Conservation (phyloP, 768 basidiomycete species). For the Boletus sp. region DNA sequence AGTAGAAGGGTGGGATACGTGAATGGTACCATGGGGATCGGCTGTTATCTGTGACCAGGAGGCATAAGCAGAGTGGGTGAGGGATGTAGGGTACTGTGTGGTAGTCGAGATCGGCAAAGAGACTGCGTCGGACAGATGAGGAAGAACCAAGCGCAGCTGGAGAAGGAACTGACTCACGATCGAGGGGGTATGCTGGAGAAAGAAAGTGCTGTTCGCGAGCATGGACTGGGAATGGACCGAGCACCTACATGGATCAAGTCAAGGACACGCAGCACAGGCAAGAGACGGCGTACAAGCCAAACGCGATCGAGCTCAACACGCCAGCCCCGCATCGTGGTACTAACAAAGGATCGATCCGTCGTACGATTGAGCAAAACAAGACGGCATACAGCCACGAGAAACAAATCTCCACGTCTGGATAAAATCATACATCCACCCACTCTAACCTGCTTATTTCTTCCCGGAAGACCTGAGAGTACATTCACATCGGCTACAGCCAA, state of each 20-base stretch:
- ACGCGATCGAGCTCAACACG: constrained; percentile 22
- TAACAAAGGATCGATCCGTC: neutral
- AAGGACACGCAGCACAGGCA: neutral
- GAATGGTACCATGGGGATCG: constrained; percentile 44
- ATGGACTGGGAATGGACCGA: constrained; percentile 82
- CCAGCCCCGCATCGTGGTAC: constrained; percentile 18
- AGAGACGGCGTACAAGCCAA: constrained; percentile 26
- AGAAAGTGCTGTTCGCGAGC: constrained; percentile 81
- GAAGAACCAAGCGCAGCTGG: neutral
- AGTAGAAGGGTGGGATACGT: constrained; percentile 62
- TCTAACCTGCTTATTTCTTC: constrained; percentile 51
- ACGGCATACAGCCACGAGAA: constrained; percentile 4
- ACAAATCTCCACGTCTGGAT: neutral
- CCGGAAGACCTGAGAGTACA: constrained; percentile 54
- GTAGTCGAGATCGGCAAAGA: constrained; percentile 10
- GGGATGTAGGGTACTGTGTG: constrained; percentile 57
- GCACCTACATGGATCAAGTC: constrained; percentile 43
- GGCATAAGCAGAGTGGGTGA: constrained; percentile 39
- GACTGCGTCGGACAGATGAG: constrained; percentile 6
- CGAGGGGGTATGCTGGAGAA: constrained; percentile 71
- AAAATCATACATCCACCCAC: neutral
- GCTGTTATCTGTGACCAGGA: constrained; percentile 51
- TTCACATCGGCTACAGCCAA: constrained; percentile 5
- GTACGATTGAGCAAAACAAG: neutral
- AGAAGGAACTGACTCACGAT: constrained; percentile 43